Evolutionary conservation across 768 basidiomycete genomes (phyloP).

Genomic region (Lactifluus subvellereus): DNA sequence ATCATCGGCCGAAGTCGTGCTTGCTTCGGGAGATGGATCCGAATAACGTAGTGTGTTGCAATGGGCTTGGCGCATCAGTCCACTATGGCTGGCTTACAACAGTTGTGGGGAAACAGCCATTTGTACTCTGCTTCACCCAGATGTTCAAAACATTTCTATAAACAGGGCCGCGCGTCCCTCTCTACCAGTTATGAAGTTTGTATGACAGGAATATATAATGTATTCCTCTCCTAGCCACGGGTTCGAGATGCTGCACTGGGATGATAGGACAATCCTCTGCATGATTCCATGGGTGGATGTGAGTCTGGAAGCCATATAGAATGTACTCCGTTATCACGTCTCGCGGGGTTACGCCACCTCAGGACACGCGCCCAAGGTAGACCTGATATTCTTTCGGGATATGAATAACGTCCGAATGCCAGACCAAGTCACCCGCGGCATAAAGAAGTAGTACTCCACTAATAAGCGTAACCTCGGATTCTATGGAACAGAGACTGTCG

Average conservation of each 20-base stretch:
- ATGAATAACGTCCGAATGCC: background rate
- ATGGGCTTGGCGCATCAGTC: background rate
- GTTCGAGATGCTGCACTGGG: background rate
- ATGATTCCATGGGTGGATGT: too few relatives aligned
- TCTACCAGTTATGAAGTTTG: background rate
- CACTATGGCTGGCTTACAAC: background rate
- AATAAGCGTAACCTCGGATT: background rate
- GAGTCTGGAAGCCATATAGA: background rate
- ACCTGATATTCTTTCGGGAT: background rate
- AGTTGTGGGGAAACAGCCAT: too few relatives aligned
- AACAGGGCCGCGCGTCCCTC: background rate
- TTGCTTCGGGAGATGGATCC: background rate
- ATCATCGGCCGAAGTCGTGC: background rate
- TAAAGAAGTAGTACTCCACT: background rate
- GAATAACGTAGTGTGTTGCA: background rate
- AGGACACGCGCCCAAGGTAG: background rate
- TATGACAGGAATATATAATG: background rate
- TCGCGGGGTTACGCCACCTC: background rate
- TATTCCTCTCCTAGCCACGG: background rate
- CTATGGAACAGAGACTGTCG: background rate
- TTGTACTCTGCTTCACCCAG: background rate
- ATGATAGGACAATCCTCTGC: background rate
- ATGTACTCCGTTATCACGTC: background rate
- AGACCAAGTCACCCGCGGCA: background rate
- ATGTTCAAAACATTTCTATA: background rate